Evolutionary conservation across 2,329 filamentous ascomycete species (phyloP).

Genomic region (Fusarium sp.): DNA sequence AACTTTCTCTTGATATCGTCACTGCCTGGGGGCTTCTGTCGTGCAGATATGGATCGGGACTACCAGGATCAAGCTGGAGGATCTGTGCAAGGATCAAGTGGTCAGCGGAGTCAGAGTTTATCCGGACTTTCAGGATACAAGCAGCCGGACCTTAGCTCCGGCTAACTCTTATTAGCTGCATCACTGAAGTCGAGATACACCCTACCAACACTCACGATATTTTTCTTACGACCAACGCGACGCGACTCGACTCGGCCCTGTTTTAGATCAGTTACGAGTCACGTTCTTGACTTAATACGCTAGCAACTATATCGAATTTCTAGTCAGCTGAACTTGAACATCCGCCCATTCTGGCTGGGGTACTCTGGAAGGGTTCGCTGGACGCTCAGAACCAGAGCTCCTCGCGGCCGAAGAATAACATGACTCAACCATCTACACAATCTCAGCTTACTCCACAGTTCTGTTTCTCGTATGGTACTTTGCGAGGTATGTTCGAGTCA

Average conservation of each 20-base stretch:
- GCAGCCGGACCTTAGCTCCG: conserved; percentile 6
- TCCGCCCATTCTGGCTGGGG: conserved; percentile 56
- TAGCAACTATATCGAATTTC: conserved; percentile 1
- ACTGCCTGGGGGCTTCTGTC: conserved; percentile 11
- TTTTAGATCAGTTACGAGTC: conserved; percentile 15
- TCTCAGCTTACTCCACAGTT: conserved; percentile 76
- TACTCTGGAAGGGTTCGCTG: conserved; percentile 59
- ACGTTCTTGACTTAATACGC: conserved; percentile 11
- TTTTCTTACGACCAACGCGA: conserved; percentile 4
- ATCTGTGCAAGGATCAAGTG: conserved; percentile 30
- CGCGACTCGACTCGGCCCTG: conserved; percentile 4
- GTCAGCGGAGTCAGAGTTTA: conserved; percentile 33
- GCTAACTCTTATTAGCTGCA: conserved; percentile 32
- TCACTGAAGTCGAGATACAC: conserved; percentile 30
- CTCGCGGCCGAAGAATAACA: conserved; percentile 50
- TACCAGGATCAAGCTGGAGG: conserved; percentile 36
- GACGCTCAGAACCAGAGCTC: conserved; percentile 48
- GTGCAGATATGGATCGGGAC: conserved; percentile 27
- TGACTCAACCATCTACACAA: conserved; percentile 56
- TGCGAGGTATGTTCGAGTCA: conserved; percentile 66
- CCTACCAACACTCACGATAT: neutral
- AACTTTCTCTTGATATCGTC: neutral
- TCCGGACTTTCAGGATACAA: conserved; percentile 20
- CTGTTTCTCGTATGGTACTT: conserved; percentile 75
- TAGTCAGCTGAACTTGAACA: neutral